phyloP scores from a whole-genome alignment of 2,329 filamentous ascomycete species.

The Calonectria naviculata region DNA sequence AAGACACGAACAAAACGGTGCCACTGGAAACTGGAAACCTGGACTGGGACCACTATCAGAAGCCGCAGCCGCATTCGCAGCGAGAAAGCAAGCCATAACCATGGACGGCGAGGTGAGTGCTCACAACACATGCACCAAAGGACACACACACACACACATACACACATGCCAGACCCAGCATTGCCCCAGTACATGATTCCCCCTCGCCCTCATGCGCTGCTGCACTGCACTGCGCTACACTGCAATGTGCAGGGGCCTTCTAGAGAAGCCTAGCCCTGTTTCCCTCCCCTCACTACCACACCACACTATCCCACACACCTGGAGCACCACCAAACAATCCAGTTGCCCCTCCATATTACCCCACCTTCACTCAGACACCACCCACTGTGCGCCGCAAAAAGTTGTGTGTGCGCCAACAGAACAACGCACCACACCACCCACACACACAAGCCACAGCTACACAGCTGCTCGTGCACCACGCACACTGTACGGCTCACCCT shows the following conservation, averaged over 20 bases:
- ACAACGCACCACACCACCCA: conserved; percentile 5
- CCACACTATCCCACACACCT: not conserved
- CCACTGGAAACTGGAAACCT: conserved; percentile 6
- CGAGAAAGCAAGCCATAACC: conserved; percentile 19
- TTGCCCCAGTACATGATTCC: not conserved
- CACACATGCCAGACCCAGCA: not conserved
- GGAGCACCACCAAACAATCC: conserved; percentile 10
- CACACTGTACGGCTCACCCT: not conserved
- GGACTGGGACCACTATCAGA: not conserved
- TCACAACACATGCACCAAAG: not conserved
- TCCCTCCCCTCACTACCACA: conserved; percentile 9
- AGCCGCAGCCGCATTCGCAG: conserved; percentile 21
- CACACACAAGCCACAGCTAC: conserved; percentile 1
- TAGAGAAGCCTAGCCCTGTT: conserved; percentile 15
- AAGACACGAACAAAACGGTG: not conserved
- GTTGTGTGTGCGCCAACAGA: conserved; percentile 6
- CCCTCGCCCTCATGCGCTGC: not conserved
- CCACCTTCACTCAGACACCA: conserved; percentile 15
- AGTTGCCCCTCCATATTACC: conserved; percentile 22
- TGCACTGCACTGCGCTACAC: not conserved
- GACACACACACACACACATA: not conserved
- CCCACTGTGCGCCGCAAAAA: conserved; percentile 3
- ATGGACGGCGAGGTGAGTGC: conserved; percentile 42
- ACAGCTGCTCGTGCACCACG: not conserved
- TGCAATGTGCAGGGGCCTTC: not conserved